Base-by-base conservation (phyloP, 169 alveolate species). In the Eimeria necatrix region DNA sequence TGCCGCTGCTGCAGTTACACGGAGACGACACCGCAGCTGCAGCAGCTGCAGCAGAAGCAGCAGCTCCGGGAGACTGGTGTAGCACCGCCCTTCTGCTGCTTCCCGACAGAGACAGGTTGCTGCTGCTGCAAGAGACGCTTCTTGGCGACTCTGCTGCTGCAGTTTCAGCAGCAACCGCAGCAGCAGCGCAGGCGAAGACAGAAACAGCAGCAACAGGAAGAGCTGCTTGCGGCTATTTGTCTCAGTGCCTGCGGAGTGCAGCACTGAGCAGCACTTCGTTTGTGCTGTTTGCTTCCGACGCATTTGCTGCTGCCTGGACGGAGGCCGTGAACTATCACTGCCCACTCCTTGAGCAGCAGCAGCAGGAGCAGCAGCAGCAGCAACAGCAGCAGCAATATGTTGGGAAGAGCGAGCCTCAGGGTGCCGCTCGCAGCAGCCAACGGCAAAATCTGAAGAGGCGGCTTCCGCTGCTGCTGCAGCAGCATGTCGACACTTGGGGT, bases 301-400 rank as follows among this genome's bases (percentile, higher is more conserved):
- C 78, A 10, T 68, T 68, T 68, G n/a, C 78, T n/a, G 78, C 78
- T 68, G 78, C 78, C 78, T 68, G 78, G 78, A 24, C 14, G 0
- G 78, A 68, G 78, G 78, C 78, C n/a, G 78, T 68, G 46, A 68
- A 68, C 78, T 8, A 8, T 1, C 78, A 68, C 46, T 68, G n/a
- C 32, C 78, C 78, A 0, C n/a, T 24, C n/a, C n/a, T 68, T 16
- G 41, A 80, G 18, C 88, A 80, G 88, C 88, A 20, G 18, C 71
- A 49, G 26, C 88, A 80, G 49, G 70, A 80, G 70, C 88, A 80
- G 70, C 68, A 49, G 70, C 88, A 41, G 68, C 70, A 49, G 49
- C 88, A 49, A 46, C 88, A 80, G 18, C 70, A 51, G 70, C 71
- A 51, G 88, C 70, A 51, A 74, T 56, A 18, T 18, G 68, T 18